Conservation (phyloP, 768 basidiomycete species). For the Lactarius trivialis region DNA sequence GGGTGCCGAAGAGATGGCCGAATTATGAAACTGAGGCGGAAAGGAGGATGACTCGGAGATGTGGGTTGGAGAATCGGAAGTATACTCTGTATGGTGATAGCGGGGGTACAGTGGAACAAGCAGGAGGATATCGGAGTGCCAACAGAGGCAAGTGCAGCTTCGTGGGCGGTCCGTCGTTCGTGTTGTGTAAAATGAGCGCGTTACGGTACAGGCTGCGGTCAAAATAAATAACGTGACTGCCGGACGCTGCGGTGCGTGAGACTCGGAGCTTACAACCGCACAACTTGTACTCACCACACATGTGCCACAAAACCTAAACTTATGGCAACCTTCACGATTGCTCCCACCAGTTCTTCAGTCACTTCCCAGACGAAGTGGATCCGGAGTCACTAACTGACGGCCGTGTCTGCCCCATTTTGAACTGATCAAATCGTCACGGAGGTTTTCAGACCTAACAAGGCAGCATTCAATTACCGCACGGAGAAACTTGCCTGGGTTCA, state of each 20-base stretch:
- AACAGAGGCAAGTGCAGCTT: background rate
- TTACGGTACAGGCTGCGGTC: too few relatives aligned
- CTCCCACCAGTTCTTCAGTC: background rate
- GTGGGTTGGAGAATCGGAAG: background rate
- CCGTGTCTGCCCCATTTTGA: background rate
- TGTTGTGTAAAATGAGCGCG: background rate
- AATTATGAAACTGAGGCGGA: background rate
- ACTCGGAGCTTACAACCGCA: too few relatives aligned
- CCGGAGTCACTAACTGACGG: background rate
- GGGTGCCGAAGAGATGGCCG: background rate
- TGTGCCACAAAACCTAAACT: too few relatives aligned
- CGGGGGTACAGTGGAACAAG: background rate
- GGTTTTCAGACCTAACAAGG: background rate
- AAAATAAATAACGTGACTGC: too few relatives aligned
- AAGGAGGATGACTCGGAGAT: background rate
- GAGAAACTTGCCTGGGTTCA: background rate
- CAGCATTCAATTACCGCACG: background rate
- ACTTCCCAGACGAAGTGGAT: background rate
- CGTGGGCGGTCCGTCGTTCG: background rate
- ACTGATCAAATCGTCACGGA: background rate
- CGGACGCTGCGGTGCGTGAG: too few relatives aligned
- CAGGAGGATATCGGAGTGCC: background rate
- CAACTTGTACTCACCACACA: too few relatives aligned
- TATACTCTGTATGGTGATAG: background rate
- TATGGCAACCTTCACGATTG: background rate